Conservation (phyloP, 768 basidiomycete species). For the Leccinum longicurvipes region DNA sequence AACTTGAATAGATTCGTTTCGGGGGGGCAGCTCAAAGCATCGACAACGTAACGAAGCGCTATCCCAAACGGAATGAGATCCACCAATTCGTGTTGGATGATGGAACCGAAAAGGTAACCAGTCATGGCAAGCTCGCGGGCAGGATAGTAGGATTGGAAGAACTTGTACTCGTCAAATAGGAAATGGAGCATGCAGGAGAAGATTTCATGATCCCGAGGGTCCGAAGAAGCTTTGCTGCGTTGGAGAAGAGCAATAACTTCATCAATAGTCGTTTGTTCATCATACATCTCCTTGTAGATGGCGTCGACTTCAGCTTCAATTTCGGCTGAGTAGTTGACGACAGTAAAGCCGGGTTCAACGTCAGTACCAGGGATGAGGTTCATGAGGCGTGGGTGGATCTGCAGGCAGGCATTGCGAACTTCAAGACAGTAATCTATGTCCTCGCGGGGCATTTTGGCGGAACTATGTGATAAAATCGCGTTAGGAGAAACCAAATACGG, state of each 20-base stretch:
- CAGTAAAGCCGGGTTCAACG: conserved; percentile 85
- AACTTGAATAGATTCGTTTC: conserved; percentile 95
- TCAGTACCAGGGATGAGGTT: conserved; percentile 84
- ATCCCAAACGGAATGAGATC: conserved; percentile 94
- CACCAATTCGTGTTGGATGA: conserved; percentile 91
- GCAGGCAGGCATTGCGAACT: conserved; percentile 88
- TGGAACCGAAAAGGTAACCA: conserved; percentile 91
- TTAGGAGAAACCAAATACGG: conserved; percentile 2
- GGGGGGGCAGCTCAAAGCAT: conserved; percentile 86
- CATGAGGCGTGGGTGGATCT: conserved; percentile 96
- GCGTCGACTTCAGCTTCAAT: conserved; percentile 91
- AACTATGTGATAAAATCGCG: conserved; percentile 38
- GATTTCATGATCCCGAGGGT: conserved; percentile 86
- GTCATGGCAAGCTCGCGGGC: conserved; percentile 94
- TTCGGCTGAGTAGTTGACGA: conserved; percentile 83
- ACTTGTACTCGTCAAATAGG: conserved; percentile 99
- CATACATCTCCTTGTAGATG: conserved; percentile 98
- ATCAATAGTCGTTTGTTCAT: conserved; percentile 90
- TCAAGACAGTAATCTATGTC: conserved; percentile 87
- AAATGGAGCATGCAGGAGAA: conserved; percentile 99
- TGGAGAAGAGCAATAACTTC: conserved; percentile 89
- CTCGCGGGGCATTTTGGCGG: conserved; percentile 67
- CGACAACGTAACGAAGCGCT: conserved; percentile 93
- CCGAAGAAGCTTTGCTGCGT: conserved; percentile 77
- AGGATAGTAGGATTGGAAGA: conserved; percentile 96